Conservation (phyloP, 192 early-diverging fungal genomes). For the Gorgonomyces haynaldii region DNA sequence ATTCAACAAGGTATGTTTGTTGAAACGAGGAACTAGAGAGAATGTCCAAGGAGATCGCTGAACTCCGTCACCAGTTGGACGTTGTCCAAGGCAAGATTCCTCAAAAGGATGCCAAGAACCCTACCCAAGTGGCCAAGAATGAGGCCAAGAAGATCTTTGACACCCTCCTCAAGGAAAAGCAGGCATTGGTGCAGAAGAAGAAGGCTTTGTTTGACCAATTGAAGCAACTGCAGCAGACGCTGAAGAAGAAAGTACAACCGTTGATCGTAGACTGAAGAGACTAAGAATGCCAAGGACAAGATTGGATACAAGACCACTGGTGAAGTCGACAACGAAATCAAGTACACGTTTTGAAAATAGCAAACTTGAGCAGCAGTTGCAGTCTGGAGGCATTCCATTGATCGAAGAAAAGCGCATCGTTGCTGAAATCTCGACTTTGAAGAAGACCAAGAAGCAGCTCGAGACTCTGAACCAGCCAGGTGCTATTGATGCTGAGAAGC, state of each 20-base stretch:
- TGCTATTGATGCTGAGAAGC: constrained; percentile 52
- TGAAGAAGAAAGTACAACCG: constrained; percentile 62
- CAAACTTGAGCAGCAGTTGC: constrained; percentile 65
- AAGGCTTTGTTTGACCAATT: constrained; percentile 51
- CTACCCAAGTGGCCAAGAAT: not conserved
- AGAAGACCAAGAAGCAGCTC: constrained; percentile 62
- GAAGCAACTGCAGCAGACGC: constrained; percentile 54
- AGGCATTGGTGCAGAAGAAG: constrained; percentile 1
- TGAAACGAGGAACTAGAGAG: not conserved
- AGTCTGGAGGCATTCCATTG: constrained; percentile 62
- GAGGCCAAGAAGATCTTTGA: constrained; percentile 5
- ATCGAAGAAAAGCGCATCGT: constrained; percentile 81
- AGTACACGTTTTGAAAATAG: constrained; percentile 36
- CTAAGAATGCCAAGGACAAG: constrained; percentile 64
- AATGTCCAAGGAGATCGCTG: not conserved
- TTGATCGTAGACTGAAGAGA: constrained; percentile 46
- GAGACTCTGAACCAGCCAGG: constrained; percentile 13
- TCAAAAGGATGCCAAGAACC: constrained; percentile 2
- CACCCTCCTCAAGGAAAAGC: constrained; percentile 6
- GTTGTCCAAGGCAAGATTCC: constrained; percentile 5
- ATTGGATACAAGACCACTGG: constrained; percentile 65
- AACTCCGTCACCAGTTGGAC: not conserved
- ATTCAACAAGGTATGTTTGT: not conserved
- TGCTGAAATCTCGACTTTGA: constrained; percentile 68
- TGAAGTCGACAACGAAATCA: constrained; percentile 67